These are phyloP conservation scores for Mycena galopus DNA, from an alignment of 768 basidiomycete genomes.

Conservation along the genomic window DNA sequence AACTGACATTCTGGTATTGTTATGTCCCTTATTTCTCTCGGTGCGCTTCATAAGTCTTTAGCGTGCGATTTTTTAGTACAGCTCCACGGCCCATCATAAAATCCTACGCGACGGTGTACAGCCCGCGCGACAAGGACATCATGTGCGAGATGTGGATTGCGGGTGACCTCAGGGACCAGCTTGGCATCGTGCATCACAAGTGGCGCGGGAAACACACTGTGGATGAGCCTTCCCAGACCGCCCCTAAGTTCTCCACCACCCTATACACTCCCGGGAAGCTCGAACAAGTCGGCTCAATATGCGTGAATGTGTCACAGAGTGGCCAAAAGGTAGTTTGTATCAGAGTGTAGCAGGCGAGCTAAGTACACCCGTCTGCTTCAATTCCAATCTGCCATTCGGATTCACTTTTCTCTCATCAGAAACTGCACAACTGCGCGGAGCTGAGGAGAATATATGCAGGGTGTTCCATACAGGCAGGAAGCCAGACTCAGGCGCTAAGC, in stretches of 20 bases:
- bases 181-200: constrained; percentile 78
- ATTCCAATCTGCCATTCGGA: too few relatives aligned
- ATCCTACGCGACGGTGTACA: constrained; percentile 76
- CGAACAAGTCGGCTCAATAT: too few relatives aligned
- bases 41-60: constrained; percentile 55
- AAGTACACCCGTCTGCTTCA: too few relatives aligned
- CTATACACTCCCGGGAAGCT: constrained; percentile 75
- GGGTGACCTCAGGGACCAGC: constrained; percentile 85
- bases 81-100: constrained; percentile 88
- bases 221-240: constrained; percentile 61
- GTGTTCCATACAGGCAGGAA: too few relatives aligned
- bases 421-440: too few relatives aligned
- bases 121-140: constrained; percentile 89
- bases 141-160: constrained; percentile 92
- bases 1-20: constrained; percentile 87
- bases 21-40: constrained; percentile 76
- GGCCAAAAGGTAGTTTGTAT: too few relatives aligned
- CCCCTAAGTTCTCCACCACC: constrained; percentile 75
- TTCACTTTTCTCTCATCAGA: too few relatives aligned
- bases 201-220: constrained; percentile 39
- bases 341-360: too few relatives aligned
- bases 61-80: constrained; percentile 42
- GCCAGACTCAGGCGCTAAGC: too few relatives aligned
- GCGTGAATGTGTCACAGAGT: too few relatives aligned
- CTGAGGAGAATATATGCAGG: too few relatives aligned